Evolutionary conservation across 2,329 filamentous ascomycete species (phyloP), one percentile per base, ranked within the genome.

Genomic region (Alternaria atra): DNA sequence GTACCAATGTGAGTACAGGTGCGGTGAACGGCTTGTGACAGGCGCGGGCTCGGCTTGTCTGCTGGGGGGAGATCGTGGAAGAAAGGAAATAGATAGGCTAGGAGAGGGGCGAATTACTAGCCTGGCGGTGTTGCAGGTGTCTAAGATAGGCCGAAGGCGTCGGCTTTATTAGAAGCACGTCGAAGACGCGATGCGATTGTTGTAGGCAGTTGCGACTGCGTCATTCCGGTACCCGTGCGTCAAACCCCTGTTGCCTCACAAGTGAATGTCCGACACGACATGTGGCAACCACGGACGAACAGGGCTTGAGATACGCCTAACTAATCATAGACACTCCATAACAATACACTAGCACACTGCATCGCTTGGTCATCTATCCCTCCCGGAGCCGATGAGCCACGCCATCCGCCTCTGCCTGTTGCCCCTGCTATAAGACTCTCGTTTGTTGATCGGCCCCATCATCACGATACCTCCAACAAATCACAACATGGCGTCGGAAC

Each of bases 401-500:
- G 63, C 57, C 59, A 56, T 53, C 42, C 44, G 53, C 63, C 50
- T 64, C 69, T 70, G 68, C 67, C 65, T 75, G 73, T 69, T 60
- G 66, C 62, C 59, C 55, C 62, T 63, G 52, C 46, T 54, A 53
- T 66, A 59, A 61, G 35, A 42, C 37, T 34, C 17, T 50, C 39
- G 44, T 56, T 63, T 55, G 37, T 40, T 42, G 37, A 27, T 43
- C 42, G 17, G 35, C 50, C 40, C 23, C 47, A 42, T 42, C 53
- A 43, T 37, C n/a, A 35, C 52, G 2, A 51, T 34, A 50, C 20
- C 47, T 35, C 59, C 37, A 29, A 32, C 58, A 42, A 51, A 50
- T 50, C 59, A 56, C 67, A 65, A 51, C 60, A 79, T 79, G 76
- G 72, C 76, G 47, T 72, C 76, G 51, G 60, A 70, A 42, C 66